phyloP scores from a whole-genome alignment of 768 basidiomycete genomes.

The Exsudoporus frostii region DNA sequence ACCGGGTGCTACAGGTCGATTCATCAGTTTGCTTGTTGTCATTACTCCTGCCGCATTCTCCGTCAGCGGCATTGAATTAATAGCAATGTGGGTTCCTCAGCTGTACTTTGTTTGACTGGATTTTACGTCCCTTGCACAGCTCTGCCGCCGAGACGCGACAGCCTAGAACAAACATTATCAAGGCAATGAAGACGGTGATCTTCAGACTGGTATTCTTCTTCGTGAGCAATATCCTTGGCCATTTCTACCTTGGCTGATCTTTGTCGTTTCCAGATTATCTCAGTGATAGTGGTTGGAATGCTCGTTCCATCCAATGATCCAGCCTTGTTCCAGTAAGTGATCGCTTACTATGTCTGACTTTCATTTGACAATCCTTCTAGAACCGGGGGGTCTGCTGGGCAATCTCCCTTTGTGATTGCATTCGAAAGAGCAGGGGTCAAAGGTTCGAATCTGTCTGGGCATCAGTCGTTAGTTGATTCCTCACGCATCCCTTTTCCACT shows the following conservation, averaged over 20 bases:
- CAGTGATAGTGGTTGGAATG: constrained; percentile 63
- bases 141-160: constrained; percentile 75
- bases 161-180: constrained; percentile 76
- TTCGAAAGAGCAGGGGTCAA: constrained; percentile 69
- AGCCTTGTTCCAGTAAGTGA: constrained; percentile 41
- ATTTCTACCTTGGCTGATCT: background rate
- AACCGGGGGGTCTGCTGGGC: constrained; percentile 43
- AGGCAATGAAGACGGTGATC: constrained; percentile 74
- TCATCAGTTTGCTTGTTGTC: constrained; percentile 21
- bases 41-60: constrained; percentile 53
- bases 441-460: constrained; percentile 30
- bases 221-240: background rate
- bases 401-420: constrained; percentile 85
- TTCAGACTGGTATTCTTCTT: constrained; percentile 58
- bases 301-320: constrained; percentile 68
- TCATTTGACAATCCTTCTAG: constrained; percentile 1
- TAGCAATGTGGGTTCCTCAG: constrained; percentile 51
- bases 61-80: constrained; percentile 73
- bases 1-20: constrained; percentile 20
- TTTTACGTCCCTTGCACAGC: constrained; percentile 32
- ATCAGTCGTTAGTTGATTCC: constrained; percentile 8
- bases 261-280: constrained; percentile 12
- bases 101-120: constrained; percentile 9
- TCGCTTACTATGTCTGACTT: background rate
- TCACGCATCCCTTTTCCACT: background rate